Evolutionary conservation across 2,329 filamentous ascomycete species (phyloP), one percentile per base, ranked within the genome.

Genomic region (Furcasterigmium sp.): DNA sequence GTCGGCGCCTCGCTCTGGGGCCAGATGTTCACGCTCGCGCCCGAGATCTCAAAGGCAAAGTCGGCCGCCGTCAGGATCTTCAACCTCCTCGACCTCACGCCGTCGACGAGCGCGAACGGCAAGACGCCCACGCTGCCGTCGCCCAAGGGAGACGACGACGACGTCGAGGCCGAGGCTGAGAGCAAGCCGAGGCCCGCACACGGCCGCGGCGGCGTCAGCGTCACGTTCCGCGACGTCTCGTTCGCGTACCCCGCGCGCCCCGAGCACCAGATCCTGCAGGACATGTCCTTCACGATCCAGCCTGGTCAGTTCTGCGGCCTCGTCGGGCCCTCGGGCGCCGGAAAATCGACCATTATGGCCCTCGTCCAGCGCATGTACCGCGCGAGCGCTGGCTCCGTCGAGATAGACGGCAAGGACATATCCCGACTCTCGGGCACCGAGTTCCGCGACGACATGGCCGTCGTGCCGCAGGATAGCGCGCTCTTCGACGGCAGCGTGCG

Each of bases 21-120:
- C 21, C 78, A 83, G 53, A 75, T 85, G 57, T 84, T 84, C 55
- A 73, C 76, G 3, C 70, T 85, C 1, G 79, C 80, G 0, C 80
- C 81, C 0, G 81, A 85, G 45, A 69, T 85, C 25, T 75, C 78
- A 3, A 72, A 72, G 23, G 80, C 81, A 0, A 70, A 68, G 39
- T 65, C 63, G 2, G 77, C 80, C 4, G 72, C 75, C 28, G 63
- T 62, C 6, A 63, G 73, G 41, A 70, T 80, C 19, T 54, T 66
- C 37, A 53, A 50, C 23, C 49, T 67, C 15, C 56, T 67, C 29
- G 56, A 59, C 23, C 47, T 56, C 23, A 49, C 51, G 14, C 32
- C 32, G n/a, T 46, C 41, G 14, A 46, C 51, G 28, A 46, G 46
- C n/a, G 61, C 56, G 21, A 54, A 59, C 13, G 63, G 56, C 26